phyloP scores from a whole-genome alignment of 1,284 basidiomycete genomes.

The Microbotryum saponariae region DNA sequence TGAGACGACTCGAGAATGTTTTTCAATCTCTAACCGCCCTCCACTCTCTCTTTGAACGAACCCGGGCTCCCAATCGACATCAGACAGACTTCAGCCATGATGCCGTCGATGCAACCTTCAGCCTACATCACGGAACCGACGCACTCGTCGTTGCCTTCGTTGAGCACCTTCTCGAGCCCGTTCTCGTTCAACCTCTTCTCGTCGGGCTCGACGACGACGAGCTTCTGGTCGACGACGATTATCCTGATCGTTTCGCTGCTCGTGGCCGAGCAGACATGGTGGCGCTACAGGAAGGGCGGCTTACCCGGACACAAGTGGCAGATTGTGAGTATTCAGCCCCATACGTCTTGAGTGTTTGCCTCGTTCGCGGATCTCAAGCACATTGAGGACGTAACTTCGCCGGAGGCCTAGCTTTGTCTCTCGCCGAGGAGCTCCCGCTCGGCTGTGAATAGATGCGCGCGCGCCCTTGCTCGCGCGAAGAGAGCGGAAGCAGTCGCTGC shows the following conservation, averaged over 20 bases:
- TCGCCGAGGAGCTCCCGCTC: too few relatives aligned
- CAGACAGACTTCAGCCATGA: too few relatives aligned
- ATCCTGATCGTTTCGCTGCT: constrained; percentile 57
- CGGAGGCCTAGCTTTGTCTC: too few relatives aligned
- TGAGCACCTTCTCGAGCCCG: not conserved
- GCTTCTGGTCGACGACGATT: constrained; percentile 45
- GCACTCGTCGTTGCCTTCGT: not conserved
- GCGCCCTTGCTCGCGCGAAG: too few relatives aligned
- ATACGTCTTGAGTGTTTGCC: too few relatives aligned
- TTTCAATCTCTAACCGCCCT: not conserved
- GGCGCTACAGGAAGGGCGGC: constrained; percentile 72
- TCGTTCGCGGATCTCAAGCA: too few relatives aligned
- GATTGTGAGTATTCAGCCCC: constrained; percentile 45
- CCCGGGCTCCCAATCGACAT: too few relatives aligned
- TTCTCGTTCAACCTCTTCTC: constrained; percentile 1
- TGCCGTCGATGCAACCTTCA: not conserved
- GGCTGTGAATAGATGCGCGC: too few relatives aligned
- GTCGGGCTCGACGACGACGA: constrained; percentile 3
- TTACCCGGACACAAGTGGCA: constrained; percentile 84
- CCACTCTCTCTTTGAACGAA: not conserved
- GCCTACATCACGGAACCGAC: constrained; percentile 7
- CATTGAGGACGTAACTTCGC: too few relatives aligned
- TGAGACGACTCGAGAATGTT: too few relatives aligned
- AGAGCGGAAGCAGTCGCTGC: too few relatives aligned
- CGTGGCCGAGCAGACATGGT: constrained; percentile 71